A percentile compares a stretch with the other conserved stretches of the same genome.
These are phyloP conservation scores for Botrytis byssoidea DNA, from an alignment of 2,329 filamentous ascomycete species.

Conservation along the genomic window DNA sequence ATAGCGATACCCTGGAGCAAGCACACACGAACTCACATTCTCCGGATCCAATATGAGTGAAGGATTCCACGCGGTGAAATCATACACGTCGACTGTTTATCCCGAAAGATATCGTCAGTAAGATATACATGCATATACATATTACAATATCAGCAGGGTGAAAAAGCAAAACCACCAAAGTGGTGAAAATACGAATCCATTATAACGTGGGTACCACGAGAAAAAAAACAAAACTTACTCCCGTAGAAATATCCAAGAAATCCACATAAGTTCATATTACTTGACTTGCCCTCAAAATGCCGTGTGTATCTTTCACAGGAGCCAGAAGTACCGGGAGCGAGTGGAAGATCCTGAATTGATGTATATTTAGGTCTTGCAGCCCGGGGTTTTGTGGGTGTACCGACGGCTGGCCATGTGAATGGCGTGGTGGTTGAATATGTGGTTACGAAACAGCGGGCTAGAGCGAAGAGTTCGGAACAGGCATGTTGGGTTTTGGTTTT, in stretches of 20 bases:
- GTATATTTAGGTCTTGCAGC: neutral
- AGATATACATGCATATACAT: neutral
- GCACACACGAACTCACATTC: neutral
- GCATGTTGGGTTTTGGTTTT: neutral
- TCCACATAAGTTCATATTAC: fast-evolving
- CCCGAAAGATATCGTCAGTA: too few species aligned
- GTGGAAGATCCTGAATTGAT: neutral
- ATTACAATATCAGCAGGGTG: neutral
- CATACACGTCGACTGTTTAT: neutral
- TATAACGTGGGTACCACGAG: too few species aligned
- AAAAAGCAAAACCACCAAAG: neutral
- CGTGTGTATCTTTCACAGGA: neutral
- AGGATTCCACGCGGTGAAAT: neutral
- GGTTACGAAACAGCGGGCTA: neutral
- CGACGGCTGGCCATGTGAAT: neutral
- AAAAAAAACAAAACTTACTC: neutral
- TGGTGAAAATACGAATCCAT: neutral
- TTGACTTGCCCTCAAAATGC: neutral
- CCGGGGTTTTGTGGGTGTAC: neutral
- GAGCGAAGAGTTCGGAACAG: neutral
- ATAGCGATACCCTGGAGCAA: neutral
- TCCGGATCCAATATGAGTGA: neutral
- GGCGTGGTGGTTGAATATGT: neutral
- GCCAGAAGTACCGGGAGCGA: neutral
- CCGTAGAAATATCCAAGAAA: neutral